These are phyloP conservation scores for Myriosclerotinia curreyana DNA, from an alignment of 2,329 filamentous ascomycete genomes.

Conservation along the genomic window DNA sequence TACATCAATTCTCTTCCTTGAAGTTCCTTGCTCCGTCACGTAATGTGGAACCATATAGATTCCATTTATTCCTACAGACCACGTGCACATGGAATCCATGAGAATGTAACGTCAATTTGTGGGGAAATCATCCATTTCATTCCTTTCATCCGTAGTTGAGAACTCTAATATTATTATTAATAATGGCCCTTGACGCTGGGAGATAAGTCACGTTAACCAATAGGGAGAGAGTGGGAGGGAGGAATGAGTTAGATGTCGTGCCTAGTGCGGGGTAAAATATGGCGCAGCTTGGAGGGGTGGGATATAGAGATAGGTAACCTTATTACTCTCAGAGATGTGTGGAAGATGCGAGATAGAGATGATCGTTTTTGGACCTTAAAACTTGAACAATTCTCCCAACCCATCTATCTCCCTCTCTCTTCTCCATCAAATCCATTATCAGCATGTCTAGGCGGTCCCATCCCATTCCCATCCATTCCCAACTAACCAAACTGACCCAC, in stretches of 20 bases:
- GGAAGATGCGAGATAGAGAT: no score
- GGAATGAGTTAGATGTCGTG: background rate
- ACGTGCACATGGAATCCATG: background rate
- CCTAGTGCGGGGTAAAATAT: background rate
- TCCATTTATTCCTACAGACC: slow-evolving; percentile 9
- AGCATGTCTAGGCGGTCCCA: background rate
- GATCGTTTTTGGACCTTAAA: no score
- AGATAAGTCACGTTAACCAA: background rate
- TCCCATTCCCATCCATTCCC: background rate
- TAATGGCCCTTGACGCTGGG: background rate
- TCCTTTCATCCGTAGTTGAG: no score
- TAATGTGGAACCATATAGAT: no score
- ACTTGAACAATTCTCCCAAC: no score
- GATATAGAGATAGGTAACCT: background rate
- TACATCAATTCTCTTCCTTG: background rate
- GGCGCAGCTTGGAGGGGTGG: background rate
- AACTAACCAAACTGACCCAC: background rate
- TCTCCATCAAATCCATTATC: background rate
- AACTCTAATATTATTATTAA: no score
- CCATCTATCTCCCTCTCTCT: no score
- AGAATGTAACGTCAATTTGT: background rate
- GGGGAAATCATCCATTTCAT: background rate
- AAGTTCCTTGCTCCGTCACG: no score
- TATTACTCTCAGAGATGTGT: no score
- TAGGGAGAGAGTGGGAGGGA: background rate